Evolutionary conservation across 495 filamentous ascomycete species (phyloP).

Genomic region (Hypoxylon rickii): DNA sequence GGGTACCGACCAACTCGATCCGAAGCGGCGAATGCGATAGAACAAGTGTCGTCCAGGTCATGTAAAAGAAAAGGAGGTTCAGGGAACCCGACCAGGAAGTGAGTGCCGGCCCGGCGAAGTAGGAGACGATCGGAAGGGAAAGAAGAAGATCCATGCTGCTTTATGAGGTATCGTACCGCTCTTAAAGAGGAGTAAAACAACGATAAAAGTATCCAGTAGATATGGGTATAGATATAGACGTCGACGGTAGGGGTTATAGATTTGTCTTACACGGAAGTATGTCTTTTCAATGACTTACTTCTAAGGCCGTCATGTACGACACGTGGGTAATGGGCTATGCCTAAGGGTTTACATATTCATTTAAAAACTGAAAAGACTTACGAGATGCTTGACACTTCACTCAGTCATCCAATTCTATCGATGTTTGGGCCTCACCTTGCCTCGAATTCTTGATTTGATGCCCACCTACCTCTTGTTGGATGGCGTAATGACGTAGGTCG

Average conservation of each 20-base stretch:
- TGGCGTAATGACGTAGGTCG: constrained; percentile 30
- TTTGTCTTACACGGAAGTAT: too few relatives aligned
- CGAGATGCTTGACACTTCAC: not conserved
- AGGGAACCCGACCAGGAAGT: constrained; percentile 76
- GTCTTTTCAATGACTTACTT: too few relatives aligned
- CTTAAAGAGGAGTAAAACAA: too few relatives aligned
- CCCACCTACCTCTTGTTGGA: constrained; percentile 4
- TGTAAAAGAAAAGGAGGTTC: constrained; percentile 88
- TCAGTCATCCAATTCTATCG: not conserved
- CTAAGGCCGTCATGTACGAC: too few relatives aligned
- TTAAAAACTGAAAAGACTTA: constrained; percentile 3
- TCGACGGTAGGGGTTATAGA: too few relatives aligned
- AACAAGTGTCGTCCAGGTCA: constrained; percentile 85
- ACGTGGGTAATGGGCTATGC: too few relatives aligned
- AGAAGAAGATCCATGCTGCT: constrained; percentile 64
- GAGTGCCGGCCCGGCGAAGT: constrained; percentile 57
- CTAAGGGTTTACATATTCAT: too few relatives aligned
- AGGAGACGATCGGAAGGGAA: constrained; percentile 72
- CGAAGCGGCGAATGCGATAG: constrained; percentile 74
- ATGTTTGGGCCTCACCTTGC: constrained; percentile 24
- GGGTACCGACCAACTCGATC: constrained; percentile 73
- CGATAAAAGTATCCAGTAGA: too few relatives aligned
- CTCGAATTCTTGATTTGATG: constrained; percentile 16
- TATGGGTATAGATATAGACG: too few relatives aligned
- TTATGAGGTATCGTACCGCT: not conserved